These are phyloP conservation scores for Rhizopus microsporus DNA, from an alignment of 371 early-diverging fungal species.

Conservation along the genomic window DNA sequence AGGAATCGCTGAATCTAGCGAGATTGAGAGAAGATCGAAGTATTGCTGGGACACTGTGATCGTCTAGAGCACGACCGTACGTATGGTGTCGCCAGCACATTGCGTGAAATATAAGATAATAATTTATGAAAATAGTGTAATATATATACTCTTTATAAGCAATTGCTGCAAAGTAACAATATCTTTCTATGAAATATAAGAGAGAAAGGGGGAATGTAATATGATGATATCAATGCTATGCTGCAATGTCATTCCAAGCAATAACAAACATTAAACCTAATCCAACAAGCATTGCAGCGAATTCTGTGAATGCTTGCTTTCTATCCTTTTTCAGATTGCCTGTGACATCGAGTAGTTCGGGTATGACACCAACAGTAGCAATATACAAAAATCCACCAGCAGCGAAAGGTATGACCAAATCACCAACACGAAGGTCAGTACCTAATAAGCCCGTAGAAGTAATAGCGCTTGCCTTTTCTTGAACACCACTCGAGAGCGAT, in stretches of 20 bases:
- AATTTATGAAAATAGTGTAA: no score
- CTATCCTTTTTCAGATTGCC: constrained; percentile 54
- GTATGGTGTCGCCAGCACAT: no score
- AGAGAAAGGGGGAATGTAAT: not conserved
- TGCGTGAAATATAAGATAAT: no score
- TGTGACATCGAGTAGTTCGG: constrained; percentile 73
- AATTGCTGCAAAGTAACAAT: no score
- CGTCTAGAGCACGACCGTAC: no score
- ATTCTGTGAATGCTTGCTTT: constrained; percentile 56
- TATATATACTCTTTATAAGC: no score
- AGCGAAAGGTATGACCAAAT: constrained; percentile 81
- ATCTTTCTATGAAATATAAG: not conserved
- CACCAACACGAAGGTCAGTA: constrained; percentile 47
- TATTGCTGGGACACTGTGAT: no score
- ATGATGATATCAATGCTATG: constrained; percentile 8
- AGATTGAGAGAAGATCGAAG: no score
- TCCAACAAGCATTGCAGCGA: constrained; percentile 65
- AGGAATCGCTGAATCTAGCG: no score
- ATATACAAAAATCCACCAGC: constrained; percentile 89
- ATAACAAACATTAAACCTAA: constrained; percentile 65
- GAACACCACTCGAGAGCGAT: constrained; percentile 11
- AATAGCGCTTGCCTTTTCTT: not conserved
- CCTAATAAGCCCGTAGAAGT: constrained; percentile 45
- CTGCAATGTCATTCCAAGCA: constrained; percentile 58
- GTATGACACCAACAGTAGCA: constrained; percentile 82